phyloP scores from a whole-genome alignment of 1,139 yeast genomes.

The Casaregolazyma suthepensis region DNA sequence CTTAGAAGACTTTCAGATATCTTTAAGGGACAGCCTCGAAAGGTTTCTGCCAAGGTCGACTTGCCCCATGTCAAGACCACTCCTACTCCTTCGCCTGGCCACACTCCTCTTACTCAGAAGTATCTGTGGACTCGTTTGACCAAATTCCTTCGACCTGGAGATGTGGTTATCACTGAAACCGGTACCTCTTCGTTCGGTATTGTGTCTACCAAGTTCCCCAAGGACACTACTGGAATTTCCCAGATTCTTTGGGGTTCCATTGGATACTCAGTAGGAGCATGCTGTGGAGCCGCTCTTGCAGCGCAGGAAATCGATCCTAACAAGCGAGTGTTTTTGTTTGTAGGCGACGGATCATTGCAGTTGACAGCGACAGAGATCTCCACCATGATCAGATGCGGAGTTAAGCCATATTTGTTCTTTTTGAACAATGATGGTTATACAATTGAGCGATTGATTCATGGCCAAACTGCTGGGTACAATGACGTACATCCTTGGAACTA shows the following conservation, averaged over 20 bases:
- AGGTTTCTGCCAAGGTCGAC: constrained; percentile 16
- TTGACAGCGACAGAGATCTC: constrained; percentile 84
- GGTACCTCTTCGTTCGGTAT: constrained; percentile 91
- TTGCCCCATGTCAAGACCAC: constrained; percentile 21
- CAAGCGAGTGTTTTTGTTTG: constrained; percentile 72
- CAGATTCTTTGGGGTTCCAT: constrained; percentile 91
- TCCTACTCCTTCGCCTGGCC: constrained; percentile 26
- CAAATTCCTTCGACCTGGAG: constrained; percentile 72
- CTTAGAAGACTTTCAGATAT: constrained; percentile 42
- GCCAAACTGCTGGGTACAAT: constrained; percentile 67
- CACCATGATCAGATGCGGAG: constrained; percentile 73
- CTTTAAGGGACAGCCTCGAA: constrained; percentile 4
- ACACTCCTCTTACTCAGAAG: constrained; percentile 55
- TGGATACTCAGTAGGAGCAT: constrained; percentile 82
- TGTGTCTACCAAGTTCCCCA: constrained; percentile 71
- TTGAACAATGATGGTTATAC: constrained; percentile 86
- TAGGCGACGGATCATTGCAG: constrained; percentile 89
- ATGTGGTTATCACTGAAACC: constrained; percentile 75
- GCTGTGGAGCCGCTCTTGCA: constrained; percentile 80
- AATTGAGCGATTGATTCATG: constrained; percentile 83
- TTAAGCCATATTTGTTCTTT: constrained; percentile 74
- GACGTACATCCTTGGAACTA: constrained; percentile 83
- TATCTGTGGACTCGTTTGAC: constrained; percentile 78
- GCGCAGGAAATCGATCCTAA: constrained; percentile 65
- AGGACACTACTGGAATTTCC: constrained; percentile 67